phyloP scores from a whole-genome alignment of 2,329 filamentous ascomycete species.

The Xylariaceae sp. region DNA sequence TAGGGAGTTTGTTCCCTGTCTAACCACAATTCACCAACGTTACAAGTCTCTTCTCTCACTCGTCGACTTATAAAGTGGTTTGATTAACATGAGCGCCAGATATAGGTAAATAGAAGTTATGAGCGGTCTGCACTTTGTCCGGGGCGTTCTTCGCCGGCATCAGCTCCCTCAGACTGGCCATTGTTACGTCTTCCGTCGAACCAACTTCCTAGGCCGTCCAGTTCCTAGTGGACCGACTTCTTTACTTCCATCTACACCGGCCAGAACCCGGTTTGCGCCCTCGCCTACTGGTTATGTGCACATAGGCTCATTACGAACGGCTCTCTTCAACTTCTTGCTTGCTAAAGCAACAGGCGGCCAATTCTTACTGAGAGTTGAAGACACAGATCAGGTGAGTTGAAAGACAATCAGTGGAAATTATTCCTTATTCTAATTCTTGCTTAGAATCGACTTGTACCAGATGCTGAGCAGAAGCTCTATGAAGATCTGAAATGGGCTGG shows the following conservation, averaged over 20 bases:
- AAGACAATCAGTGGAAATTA: neutral
- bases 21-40: neutral
- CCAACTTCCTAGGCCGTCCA: slow-evolving; percentile 28
- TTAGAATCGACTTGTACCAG: slow-evolving; percentile 73
- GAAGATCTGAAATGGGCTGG: slow-evolving; percentile 84
- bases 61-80: neutral
- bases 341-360: slow-evolving; percentile 82
- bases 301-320: slow-evolving; percentile 84
- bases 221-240: slow-evolving; percentile 14
- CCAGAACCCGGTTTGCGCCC: slow-evolving; percentile 83
- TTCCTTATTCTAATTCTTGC: slow-evolving; percentile 11
- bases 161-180: slow-evolving; percentile 12
- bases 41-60: neutral
- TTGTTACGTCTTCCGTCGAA: slow-evolving; percentile 23
- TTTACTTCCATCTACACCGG: slow-evolving; percentile 50
- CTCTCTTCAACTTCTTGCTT: slow-evolving; percentile 92
- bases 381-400: slow-evolving; percentile 74
- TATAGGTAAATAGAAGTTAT: slow-evolving; percentile 15
- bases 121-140: slow-evolving; percentile 24
- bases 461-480: slow-evolving; percentile 72
- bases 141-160: slow-evolving; percentile 21
- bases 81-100: slow-evolving; percentile 5
- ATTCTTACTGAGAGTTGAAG: slow-evolving; percentile 87
- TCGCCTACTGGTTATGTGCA: slow-evolving; percentile 94
- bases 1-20: neutral